Evolutionary conservation across 805 yeast genomes (phyloP).

Genomic region (Candida endomychidarum): DNA sequence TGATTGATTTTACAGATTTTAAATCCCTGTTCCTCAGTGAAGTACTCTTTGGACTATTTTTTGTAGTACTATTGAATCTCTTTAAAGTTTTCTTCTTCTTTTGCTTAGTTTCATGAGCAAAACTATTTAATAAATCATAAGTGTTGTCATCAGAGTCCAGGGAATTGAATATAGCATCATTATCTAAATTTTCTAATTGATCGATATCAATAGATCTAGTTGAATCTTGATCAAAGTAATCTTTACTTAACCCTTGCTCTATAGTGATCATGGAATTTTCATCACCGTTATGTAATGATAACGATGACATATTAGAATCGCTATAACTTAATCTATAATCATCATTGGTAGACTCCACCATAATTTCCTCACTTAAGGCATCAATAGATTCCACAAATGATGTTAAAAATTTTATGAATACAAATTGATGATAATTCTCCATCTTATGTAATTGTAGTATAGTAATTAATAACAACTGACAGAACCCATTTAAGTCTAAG

Average conservation of each 20-base stretch:
- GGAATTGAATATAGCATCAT: constrained; percentile 13
- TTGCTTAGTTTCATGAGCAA: constrained; percentile 9
- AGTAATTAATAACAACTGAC: constrained; percentile 10
- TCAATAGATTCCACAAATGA: constrained; percentile 5
- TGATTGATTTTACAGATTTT: neutral
- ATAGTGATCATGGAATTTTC: constrained; percentile 7
- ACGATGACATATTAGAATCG: constrained; percentile 13
- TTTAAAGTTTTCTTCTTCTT: neutral
- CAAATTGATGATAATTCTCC: constrained; percentile 6
- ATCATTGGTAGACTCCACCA: constrained; percentile 9
- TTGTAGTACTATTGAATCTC: too few relatives aligned
- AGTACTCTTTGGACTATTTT: neutral
- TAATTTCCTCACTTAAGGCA: constrained; percentile 9
- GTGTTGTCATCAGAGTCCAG: constrained; percentile 18
- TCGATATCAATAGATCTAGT: constrained; percentile 4
- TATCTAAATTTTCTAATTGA: constrained; percentile 6
- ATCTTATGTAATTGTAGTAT: neutral
- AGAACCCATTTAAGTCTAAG: constrained; percentile 9
- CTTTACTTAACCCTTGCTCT: constrained; percentile 4
- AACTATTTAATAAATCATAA: constrained; percentile 26
- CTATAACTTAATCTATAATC: constrained; percentile 13
- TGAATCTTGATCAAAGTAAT: neutral
- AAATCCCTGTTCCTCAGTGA: neutral
- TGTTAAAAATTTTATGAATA: constrained; percentile 12
- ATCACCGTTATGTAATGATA: constrained; percentile 13